phyloP scores from a whole-genome alignment of 2,329 filamentous ascomycete species.

The Venturia pyrina region DNA sequence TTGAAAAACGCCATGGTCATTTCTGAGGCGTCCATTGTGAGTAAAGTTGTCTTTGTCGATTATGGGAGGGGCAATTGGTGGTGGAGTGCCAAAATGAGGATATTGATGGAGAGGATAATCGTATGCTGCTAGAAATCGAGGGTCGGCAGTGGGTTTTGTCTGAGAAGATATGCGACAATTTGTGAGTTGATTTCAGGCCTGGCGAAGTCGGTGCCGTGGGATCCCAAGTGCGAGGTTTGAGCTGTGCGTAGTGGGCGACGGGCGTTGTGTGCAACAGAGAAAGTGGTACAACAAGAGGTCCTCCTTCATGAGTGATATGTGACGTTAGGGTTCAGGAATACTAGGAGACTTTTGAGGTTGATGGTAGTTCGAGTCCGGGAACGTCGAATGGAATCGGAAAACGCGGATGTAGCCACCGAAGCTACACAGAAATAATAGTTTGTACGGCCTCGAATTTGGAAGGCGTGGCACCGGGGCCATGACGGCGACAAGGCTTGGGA shows the following conservation, averaged over 20 bases:
- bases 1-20: constrained; percentile 58
- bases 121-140: neutral
- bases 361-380: neutral
- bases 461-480: neutral
- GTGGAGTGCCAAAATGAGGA: neutral
- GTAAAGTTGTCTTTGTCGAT: neutral
- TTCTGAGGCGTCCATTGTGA: constrained; percentile 12
- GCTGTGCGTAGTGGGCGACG: neutral
- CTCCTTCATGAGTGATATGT: neutral
- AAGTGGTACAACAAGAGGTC: neutral
- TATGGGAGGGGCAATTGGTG: neutral
- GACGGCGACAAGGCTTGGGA: neutral
- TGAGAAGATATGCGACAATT: neutral
- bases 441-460: neutral
- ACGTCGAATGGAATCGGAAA: neutral
- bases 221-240: neutral
- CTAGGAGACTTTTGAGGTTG: too few relatives aligned
- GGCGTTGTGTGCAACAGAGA: neutral
- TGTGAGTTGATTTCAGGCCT: neutral
- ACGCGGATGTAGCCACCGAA: neutral
- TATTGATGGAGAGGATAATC: neutral
- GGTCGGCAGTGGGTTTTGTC: neutral
- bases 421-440: neutral
- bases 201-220: neutral
- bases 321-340: neutral